Evolutionary conservation across 305 asterid species (phyloP).

Genomic region (Fraxinus paxiana): DNA sequence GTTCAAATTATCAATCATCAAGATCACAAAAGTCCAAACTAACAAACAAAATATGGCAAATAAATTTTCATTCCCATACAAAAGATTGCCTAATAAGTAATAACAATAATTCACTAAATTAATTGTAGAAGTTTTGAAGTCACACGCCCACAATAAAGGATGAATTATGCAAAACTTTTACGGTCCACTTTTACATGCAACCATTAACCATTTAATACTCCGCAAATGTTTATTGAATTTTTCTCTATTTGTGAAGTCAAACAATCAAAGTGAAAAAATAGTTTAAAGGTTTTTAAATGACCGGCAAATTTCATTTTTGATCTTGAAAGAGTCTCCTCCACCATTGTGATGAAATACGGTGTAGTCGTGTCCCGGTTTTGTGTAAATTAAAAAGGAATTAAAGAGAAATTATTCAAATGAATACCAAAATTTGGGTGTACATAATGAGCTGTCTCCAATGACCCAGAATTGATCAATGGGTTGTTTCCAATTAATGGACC

Average conservation of each 20-base stretch:
- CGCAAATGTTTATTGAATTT: background rate
- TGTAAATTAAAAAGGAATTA: background rate
- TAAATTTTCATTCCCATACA: background rate
- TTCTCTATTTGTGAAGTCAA: background rate
- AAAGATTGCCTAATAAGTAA: background rate
- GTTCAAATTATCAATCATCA: background rate
- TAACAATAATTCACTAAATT: no score
- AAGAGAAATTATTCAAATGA: background rate
- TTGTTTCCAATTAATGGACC: background rate
- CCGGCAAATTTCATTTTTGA: background rate
- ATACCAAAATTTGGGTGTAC: no score
- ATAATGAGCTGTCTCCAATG: no score
- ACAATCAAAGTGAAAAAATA: background rate
- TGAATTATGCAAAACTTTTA: no score
- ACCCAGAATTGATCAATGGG: no score
- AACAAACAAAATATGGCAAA: background rate
- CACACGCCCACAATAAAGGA: no score
- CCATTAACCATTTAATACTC: no score
- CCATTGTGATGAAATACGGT: background rate
- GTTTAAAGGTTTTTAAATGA: background rate
- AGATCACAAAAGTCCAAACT: background rate
- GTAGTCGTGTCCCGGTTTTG: background rate
- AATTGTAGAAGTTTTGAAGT: no score
- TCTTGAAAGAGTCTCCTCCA: background rate
- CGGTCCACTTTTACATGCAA: no score